Conservation (phyloP, 23 red algal genomes). For the Chondrus crispus region DNA sequence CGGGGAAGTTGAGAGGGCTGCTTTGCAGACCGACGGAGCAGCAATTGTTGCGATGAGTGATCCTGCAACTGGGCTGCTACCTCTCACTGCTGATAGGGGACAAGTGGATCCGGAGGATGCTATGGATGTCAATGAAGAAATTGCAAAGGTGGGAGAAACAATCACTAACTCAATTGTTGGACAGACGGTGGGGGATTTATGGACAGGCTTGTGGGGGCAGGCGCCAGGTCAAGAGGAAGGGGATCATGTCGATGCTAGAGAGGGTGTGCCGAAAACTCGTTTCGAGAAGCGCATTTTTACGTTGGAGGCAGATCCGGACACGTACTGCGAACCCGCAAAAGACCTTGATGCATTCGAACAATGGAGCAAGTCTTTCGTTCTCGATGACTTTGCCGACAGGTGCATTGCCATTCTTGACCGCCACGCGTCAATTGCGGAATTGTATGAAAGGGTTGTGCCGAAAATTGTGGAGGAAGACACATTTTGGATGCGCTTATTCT, state of each 20-base stretch:
- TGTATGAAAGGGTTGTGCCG: slow-evolving; percentile 63
- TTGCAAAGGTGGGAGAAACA: slow-evolving; percentile 49
- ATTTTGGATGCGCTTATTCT: slow-evolving; percentile 70
- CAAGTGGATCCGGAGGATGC: background rate
- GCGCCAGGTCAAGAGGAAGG: background rate
- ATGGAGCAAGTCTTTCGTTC: slow-evolving; percentile 46
- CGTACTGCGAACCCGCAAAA: slow-evolving; percentile 43
- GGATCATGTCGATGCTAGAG: slow-evolving; percentile 8
- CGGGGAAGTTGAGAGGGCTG: background rate
- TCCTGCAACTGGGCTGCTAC: background rate
- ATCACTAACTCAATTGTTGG: slow-evolving; percentile 36
- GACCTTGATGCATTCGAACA: slow-evolving; percentile 50
- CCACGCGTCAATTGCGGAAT: slow-evolving; percentile 41
- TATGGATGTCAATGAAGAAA: slow-evolving; percentile 53
- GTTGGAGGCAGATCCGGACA: slow-evolving; percentile 55
- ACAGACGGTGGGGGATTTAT: slow-evolving; percentile 55
- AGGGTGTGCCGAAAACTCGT: slow-evolving; percentile 25
- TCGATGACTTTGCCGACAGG: slow-evolving; percentile 26
- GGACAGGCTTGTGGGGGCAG: slow-evolving; percentile 23
- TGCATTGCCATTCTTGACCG: slow-evolving; percentile 46
- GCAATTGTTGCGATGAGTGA: background rate
- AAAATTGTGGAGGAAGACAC: slow-evolving; percentile 53
- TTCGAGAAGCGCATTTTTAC: slow-evolving; percentile 58
- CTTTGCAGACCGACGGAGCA: too few species aligned
- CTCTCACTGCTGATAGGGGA: background rate